Conservation (phyloP, 2,329 filamentous ascomycete genomes). For the Talaromyces islandicus region DNA sequence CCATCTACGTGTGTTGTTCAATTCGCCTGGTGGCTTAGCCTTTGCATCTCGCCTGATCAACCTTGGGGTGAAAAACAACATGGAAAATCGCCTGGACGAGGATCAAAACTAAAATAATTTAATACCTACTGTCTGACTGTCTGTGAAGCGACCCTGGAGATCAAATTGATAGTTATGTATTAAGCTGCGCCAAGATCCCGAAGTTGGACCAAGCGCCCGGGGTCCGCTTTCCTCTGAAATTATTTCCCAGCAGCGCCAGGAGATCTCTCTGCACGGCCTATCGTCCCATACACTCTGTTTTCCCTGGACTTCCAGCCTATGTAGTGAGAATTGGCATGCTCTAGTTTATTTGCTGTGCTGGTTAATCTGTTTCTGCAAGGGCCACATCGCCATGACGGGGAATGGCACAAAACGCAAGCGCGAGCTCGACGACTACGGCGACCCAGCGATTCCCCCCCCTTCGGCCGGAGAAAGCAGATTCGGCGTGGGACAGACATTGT, state of each 20-base stretch:
- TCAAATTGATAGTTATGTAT: no score
- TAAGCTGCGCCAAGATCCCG: no score
- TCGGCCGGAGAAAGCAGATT: constrained; percentile 15
- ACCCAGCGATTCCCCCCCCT: constrained; percentile 14
- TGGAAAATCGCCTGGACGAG: no score
- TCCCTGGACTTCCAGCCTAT: neutral
- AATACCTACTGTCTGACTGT: no score
- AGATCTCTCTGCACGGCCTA: neutral
- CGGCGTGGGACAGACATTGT: constrained; percentile 27
- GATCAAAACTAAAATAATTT: no score
- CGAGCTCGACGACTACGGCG: constrained; percentile 18
- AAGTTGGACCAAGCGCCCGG: neutral
- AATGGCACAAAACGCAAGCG: constrained; percentile 29
- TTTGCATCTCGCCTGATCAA: no score
- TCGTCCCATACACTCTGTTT: neutral
- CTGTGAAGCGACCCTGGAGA: no score
- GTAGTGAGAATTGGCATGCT: neutral
- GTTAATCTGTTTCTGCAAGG: neutral
- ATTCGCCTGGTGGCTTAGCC: no score
- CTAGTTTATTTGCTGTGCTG: neutral
- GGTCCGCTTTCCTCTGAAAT: neutral
- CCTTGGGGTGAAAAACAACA: no score
- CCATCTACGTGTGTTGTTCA: no score
- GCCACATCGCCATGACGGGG: neutral
- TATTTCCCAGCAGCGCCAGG: neutral